Evolutionary conservation across 208 protist genomes (phyloP), one percentile per base, ranked within the genome.

Genomic region (Leishmania major): DNA sequence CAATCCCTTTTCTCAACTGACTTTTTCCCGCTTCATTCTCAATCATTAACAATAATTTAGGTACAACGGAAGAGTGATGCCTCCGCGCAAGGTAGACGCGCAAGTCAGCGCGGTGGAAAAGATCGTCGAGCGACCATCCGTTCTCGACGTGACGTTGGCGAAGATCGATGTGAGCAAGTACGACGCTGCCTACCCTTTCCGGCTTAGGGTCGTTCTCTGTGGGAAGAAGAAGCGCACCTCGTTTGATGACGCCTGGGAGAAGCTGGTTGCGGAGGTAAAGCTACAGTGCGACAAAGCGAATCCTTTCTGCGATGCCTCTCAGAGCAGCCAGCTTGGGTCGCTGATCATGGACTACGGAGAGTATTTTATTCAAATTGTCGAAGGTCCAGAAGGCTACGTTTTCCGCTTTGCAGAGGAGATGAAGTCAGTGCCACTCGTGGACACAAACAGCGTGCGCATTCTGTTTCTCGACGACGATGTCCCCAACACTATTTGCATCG

Each of bases 401-500:
- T 84, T 90, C 74, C 49, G 69, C 31, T 93, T 86, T 62, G 59
- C 93, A 60, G 83, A 75, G 57, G 78, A 91, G 51, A 78, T 96
- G 51, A 75, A 81, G 25, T 64, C 35, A 11, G n/a, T 84, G n/a
- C 67, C 53, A 43, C 83, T 77, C 19, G 60, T 88, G 13, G 76
- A 87, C 15, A 43, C 78, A 69, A 69, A 77, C 49, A 84, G 89
- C 79, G 80, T 91, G 2, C 82, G 78, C 22, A 72, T 96, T 74
- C 51, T 96, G 45, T 95, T 89, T 84, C 84, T 96, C 28, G 88
- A 90, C 78, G 93, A 96, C 75, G 92, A 96, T 87, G 71, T 94
- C 4, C 53, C 81, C 4, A 74, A 83, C 13, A 45, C 78, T 28
- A 31, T 67, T 13, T 66, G 71, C 45, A 49, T 60, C 1, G 87